Evolutionary conservation across 1,139 yeast species (phyloP), one percentile per base, ranked within the genome.

Genomic region (Yamadazyma sp.): DNA sequence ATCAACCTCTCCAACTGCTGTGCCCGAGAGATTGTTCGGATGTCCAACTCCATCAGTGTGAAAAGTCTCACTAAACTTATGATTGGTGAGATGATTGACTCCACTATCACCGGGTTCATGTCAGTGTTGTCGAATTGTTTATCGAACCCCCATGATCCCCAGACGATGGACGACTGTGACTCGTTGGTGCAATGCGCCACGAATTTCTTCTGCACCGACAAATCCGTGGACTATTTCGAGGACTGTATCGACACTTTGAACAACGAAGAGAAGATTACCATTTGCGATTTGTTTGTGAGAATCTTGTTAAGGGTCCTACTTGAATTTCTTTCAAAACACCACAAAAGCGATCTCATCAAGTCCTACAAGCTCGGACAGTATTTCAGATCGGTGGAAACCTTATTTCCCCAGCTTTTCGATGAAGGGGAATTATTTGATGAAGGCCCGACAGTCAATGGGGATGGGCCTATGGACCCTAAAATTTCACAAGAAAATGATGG

Each of bases 31-130:
- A 59, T 69, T 4, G 46, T 69, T 22, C 45, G 51, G 2, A 39
- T 64, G 20, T 49, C 56, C 2, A 48, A 47, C 9, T 52, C 52
- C 17, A 26, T 60, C 17, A 50, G 49, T 25, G 47, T 47, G 9
- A 38, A 44, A 3, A 50, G 46, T 9, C 38, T 54, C 0, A 50
- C 62, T 0, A 45, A 54, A 12, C 49, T 66, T 1, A 60, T 54
- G 42, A 46, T 53, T 35, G 61, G 61, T 29, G 68, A 73, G 72
- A 40, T 59, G n/a, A 32, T 58, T 17, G 58, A 57, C 38, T 64
- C 49, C 39, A 66, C 70, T 0, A 51, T 63, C 12, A 49, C 61
- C 16, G 75, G 73, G 5, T 66, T 59, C 39, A 48, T 68, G 24
- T 54, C 55, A 17, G 40, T 70, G 3, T 41, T 62, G 3, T 61